These are phyloP conservation scores for Pythium pyrilobum DNA, from an alignment of 352 stramenopile genomes.

Conservation along the genomic window DNA sequence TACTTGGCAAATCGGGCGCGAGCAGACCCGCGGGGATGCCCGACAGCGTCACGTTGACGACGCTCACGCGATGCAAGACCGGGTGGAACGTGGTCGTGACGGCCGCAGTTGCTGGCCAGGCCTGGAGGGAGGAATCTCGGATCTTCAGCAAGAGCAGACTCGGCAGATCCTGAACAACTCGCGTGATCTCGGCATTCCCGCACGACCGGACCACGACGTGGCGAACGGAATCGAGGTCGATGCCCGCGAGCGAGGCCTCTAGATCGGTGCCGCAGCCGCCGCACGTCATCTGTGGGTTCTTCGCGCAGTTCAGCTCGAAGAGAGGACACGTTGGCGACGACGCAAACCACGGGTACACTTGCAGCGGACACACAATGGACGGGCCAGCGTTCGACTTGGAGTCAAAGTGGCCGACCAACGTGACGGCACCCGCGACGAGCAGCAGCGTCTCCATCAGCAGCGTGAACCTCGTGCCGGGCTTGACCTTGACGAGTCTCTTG, in stretches of 20 bases:
- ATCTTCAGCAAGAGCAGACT: conserved; percentile 9
- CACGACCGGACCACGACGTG: conserved; percentile 12
- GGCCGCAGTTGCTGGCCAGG: conserved; percentile 9
- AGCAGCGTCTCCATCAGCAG: conserved; percentile 10
- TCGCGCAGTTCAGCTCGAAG: conserved; percentile 9
- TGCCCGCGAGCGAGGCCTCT: not conserved
- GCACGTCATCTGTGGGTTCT: not conserved
- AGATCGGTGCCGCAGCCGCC: not conserved
- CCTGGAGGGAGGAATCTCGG: conserved; percentile 4
- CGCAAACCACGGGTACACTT: conserved; percentile 8
- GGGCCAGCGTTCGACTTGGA: not conserved
- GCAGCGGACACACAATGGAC: not conserved
- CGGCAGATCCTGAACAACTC: not conserved
- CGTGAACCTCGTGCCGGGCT: conserved; percentile 1
- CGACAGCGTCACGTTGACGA: conserved; percentile 12
- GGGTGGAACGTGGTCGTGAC: conserved; percentile 5
- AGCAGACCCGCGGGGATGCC: conserved; percentile 7
- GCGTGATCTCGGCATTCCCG: conserved; percentile 1
- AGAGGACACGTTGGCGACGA: conserved; percentile 4
- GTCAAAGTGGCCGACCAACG: not conserved
- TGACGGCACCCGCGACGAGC: not conserved
- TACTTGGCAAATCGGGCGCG: conserved; percentile 2
- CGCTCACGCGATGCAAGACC: conserved; percentile 2
- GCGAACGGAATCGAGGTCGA: not conserved
- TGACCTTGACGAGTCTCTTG: conserved; percentile 3